These are phyloP conservation scores for Tulasnella sp. DNA, from an alignment of 768 basidiomycete genomes.

Conservation along the genomic window DNA sequence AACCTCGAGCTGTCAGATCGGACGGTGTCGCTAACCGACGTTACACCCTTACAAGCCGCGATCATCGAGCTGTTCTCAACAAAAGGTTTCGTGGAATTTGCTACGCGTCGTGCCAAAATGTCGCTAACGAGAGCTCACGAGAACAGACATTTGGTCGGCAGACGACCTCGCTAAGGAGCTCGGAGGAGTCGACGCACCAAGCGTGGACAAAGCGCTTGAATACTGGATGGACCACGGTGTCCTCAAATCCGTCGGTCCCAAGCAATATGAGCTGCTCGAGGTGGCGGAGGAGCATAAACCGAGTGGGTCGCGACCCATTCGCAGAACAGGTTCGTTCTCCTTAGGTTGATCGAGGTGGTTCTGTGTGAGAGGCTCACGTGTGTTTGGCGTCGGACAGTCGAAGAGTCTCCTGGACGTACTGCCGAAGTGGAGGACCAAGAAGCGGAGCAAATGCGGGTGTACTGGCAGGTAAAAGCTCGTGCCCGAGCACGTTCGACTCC, in stretches of 20 bases:
- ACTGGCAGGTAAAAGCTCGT: constrained; percentile 85
- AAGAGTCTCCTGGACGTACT: background rate
- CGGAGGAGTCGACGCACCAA: constrained; percentile 49
- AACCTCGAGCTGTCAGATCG: constrained; percentile 78
- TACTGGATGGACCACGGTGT: constrained; percentile 82
- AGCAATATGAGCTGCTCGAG: constrained; percentile 55
- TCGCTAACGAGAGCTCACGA: background rate
- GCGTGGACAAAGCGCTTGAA: constrained; percentile 59
- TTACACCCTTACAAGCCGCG: constrained; percentile 81
- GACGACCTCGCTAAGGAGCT: constrained; percentile 55
- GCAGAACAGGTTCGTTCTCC: constrained; percentile 3
- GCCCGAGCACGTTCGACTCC: constrained; percentile 15
- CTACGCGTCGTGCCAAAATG: background rate
- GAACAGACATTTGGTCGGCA: constrained; percentile 53
- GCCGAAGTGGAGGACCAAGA: constrained; percentile 59
- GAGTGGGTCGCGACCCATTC: constrained; percentile 16
- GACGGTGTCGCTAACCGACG: constrained; percentile 52
- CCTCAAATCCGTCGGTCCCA: constrained; percentile 47
- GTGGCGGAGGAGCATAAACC: constrained; percentile 34
- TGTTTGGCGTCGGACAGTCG: background rate
- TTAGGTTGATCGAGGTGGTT: background rate
- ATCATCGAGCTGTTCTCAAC: constrained; percentile 77
- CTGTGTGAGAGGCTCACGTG: background rate
- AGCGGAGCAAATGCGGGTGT: constrained; percentile 74
- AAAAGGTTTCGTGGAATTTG: constrained; percentile 33